phyloP scores from a whole-genome alignment of 768 basidiomycete species.

The Russula lepida region DNA sequence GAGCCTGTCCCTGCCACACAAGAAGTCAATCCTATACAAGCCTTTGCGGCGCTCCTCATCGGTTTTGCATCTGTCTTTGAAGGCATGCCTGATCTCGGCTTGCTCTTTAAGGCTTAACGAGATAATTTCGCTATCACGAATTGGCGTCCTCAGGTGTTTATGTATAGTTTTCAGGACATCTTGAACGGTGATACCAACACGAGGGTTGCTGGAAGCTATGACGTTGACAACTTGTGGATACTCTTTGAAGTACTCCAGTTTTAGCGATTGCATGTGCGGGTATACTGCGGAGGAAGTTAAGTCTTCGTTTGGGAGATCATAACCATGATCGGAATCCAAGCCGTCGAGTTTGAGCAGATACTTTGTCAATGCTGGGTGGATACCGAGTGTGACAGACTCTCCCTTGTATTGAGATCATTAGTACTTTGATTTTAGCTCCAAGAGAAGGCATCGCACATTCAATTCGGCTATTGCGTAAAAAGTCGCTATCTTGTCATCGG shows the following conservation, averaged over 20 bases:
- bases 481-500: background rate
- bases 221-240: background rate
- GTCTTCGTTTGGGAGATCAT: constrained; percentile 4
- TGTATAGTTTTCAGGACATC: constrained; percentile 3
- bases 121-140: background rate
- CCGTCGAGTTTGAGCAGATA: constrained; percentile 5
- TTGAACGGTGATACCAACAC: background rate
- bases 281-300: background rate
- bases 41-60: background rate
- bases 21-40: background rate
- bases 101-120: background rate
- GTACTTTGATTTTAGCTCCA: background rate
- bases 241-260: constrained; percentile 6
- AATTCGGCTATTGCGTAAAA: background rate
- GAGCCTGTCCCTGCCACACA: constrained; percentile 3
- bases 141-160: background rate
- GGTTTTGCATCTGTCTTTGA: background rate
- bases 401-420: background rate
- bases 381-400: background rate
- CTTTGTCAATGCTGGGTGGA: constrained; percentile 1
- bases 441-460: background rate
- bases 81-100: background rate
- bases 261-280: background rate
- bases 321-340: background rate
- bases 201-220: background rate